Base-by-base conservation (phyloP, 306 rosid species). In the Cucumis melo region DNA sequence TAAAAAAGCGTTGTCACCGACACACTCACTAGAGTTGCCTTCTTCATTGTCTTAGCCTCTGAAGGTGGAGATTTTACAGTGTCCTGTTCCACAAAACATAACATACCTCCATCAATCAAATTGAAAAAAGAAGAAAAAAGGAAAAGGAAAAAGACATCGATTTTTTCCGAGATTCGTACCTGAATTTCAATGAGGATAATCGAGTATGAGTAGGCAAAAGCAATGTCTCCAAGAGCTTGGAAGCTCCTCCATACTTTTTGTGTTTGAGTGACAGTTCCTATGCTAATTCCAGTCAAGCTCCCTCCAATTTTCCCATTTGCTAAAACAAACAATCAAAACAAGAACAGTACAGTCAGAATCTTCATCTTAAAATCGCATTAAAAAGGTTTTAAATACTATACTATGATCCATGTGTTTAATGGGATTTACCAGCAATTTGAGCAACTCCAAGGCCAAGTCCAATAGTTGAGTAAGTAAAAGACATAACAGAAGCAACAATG, bases 141-240 rank as follows among this genome's bases (percentile, higher is more conserved):
- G 10, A 44, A 32, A 1, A 42, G 10, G 1, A 44, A 32, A 9
- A 42, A 42, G 20, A 24, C 17, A 3, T 5, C 7, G 0, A 48
- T 13, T 46, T 46, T 48, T 27, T 15, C 41, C 71, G 21, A 65
- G 68, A 42, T 63, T 75, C 29, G 20, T 78, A 89, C 98, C 92
- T 93, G 97, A 85, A 93, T 93, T 89, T 93, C 97, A 10, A 93
- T 84, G 20, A 91, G 93, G 85, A 91, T 87, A 78, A 87, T 72
- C 15, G 98, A 93, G 88, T 87, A 93, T 15, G 97, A 93, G 81
- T 88, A 91, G 11, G 98, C 98, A 80, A 93, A 93, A 78, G 98
- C 96, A 38, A 91, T 87, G 85, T 91, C 85, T 44, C 98, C 97
- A 77, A 91, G 89, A 74, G 98, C 92, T 87, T 88, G 91, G 80